Percentiles rank a stretch among this genome's conserved stretches.
Conservation (phyloP, 1,284 basidiomycete species). For the Entoloma clypeatum region DNA sequence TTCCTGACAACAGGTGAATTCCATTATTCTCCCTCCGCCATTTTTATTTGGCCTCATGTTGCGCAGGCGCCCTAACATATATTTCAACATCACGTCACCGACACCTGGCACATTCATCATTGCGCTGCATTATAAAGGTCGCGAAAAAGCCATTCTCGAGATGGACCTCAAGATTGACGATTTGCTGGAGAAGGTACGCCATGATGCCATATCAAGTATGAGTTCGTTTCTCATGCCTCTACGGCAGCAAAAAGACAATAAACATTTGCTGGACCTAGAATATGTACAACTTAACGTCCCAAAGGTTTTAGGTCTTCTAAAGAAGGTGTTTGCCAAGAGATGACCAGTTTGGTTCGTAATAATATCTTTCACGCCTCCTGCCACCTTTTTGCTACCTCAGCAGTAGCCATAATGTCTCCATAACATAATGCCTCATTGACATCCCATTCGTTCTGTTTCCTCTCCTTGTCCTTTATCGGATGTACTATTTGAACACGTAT, state of each 20-base stretch:
- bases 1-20: constrained; percentile 91
- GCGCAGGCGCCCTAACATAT: constrained; percentile 90
- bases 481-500: constrained; percentile 30
- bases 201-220: constrained; percentile 1
- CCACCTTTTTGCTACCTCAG: no score
- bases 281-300: constrained; percentile 97
- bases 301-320: constrained; percentile 87
- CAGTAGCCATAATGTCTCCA: no score
- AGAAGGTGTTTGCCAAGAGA: constrained; percentile 88
- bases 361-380: constrained; percentile 32
- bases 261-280: constrained; percentile 91
- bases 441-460: constrained; percentile 12
- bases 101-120: constrained; percentile 99
- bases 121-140: constrained; percentile 96
- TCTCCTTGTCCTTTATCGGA: constrained; percentile 24
- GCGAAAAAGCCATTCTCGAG: constrained; percentile 99
- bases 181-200: constrained; percentile 85
- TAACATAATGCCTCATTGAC: no score
- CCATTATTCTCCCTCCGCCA: neutral
- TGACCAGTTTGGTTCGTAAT: constrained; percentile 37
- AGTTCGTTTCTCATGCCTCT: constrained; percentile 7
- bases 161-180: constrained; percentile 99
- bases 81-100: constrained; percentile 97
- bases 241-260: constrained; percentile 94
- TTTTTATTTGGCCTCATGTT: constrained; percentile 1